Base-by-base conservation (phyloP, 768 basidiomycete genomes). In the Dioszegia hungarica region DNA sequence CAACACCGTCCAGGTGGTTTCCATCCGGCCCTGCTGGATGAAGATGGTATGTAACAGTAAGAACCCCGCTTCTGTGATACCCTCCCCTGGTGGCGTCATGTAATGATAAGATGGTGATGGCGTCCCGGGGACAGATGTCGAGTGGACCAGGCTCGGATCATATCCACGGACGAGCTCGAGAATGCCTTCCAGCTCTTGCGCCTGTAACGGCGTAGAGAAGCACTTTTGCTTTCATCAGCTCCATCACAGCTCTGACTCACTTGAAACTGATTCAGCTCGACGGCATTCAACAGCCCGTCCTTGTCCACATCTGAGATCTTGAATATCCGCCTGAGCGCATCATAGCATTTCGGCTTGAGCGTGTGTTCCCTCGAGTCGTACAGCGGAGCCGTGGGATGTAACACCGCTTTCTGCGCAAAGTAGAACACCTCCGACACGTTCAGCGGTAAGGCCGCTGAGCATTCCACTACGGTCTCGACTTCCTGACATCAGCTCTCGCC, bases 391-490 rank as follows among this genome's bases (percentile, higher is more conserved):
- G 92, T 94, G 1, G 94, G 94, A 72, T 99, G 91, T 11, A 97
- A 79, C 29, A 99, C 94, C 12, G 94, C 94, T 73, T 95, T 97
- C 77, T 95, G 93, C 1, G 94, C 94, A 75, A 97, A 97, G 77
- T 94, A 97, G 79, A 98, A 92, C 28, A 98, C 91, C 76, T 94
- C 93, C 15, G 92, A 93, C 56, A 97, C 87, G 75, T 97, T 97
- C 60, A 93, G 75, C 25, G 89, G 86, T 49, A 87, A 78, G 74
- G 88, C 87, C 3, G 92, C 92, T n/a, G 91, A 94, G 54, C 77
- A 78, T 78, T 98, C 94, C 28, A 98, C 89, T 68, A 93, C 97
- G 38, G 94, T 97, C 74, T 97, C 93, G 52, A 97, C 93, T 83
- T 97, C 93, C 94, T 98, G 63, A 5, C 17, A 51, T 58, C 51